Evolutionary conservation across 139 green algal species (phyloP).

Genomic region (Chlorella sp.): DNA sequence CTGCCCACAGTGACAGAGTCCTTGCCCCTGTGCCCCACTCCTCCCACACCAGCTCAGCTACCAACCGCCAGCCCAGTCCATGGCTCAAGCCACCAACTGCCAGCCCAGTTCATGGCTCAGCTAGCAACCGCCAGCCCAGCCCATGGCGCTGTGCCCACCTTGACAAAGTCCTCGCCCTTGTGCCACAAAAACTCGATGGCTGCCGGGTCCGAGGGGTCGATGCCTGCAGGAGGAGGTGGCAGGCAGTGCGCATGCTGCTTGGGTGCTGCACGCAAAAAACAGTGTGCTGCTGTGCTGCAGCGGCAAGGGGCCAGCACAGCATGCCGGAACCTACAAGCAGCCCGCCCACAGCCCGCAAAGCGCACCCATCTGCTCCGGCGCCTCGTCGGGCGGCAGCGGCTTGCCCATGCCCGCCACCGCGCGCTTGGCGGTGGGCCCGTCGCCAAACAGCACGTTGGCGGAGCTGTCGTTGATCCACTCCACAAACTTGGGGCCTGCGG

Average conservation of each 20-base stretch:
- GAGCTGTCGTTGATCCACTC: conserved; percentile 92
- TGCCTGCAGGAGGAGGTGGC: conserved; percentile 24
- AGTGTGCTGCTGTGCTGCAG: too few relatives aligned
- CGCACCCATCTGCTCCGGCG: conserved; percentile 44
- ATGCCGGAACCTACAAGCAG: too few relatives aligned
- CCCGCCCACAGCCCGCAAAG: neutral
- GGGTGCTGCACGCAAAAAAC: too few relatives aligned
- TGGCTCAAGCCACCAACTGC: too few relatives aligned
- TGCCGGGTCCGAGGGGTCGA: conserved; percentile 51
- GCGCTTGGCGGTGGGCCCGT: conserved; percentile 60
- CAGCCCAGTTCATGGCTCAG: too few relatives aligned
- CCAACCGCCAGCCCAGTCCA: too few relatives aligned
- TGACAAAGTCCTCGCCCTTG: conserved; percentile 66
- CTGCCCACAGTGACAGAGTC: too few relatives aligned
- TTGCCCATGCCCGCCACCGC: conserved; percentile 69
- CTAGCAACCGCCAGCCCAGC: too few relatives aligned
- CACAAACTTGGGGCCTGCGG: conserved; percentile 72
- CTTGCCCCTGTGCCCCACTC: too few relatives aligned
- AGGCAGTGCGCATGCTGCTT: neutral
- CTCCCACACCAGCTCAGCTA: too few relatives aligned
- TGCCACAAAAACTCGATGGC: conserved; percentile 76
- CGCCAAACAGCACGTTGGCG: conserved; percentile 81
- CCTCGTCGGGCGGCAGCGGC: conserved; percentile 63
- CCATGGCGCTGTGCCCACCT: too few relatives aligned
- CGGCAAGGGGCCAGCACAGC: too few relatives aligned